Conservation (phyloP, 2,329 filamentous ascomycete genomes). For the Calonectria montana region DNA sequence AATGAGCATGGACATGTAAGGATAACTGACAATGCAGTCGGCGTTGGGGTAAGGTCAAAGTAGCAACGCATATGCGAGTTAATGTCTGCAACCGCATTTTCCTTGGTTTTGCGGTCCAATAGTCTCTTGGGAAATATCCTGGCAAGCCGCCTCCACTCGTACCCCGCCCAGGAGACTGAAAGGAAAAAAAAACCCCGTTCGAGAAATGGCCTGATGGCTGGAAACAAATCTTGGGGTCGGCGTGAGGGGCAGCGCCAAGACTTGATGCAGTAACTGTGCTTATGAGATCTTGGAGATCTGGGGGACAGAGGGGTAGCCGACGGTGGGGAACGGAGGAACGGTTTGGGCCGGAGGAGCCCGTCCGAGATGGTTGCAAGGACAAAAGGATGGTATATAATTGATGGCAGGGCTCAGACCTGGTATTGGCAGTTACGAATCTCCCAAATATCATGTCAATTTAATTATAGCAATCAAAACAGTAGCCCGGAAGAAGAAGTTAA, state of each 20-base stretch:
- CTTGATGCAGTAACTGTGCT: neutral
- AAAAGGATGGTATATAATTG: neutral
- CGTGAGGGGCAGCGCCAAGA: slow-evolving; percentile 25
- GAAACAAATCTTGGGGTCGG: slow-evolving; percentile 10
- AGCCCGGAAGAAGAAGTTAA: neutral
- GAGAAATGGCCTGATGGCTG: slow-evolving; percentile 11
- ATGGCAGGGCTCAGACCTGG: too few relatives aligned
- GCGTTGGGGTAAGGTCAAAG: slow-evolving; percentile 40
- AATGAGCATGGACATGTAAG: slow-evolving; percentile 84
- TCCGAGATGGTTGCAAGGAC: neutral
- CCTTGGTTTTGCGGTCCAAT: slow-evolving; percentile 1
- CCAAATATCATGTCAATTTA: neutral
- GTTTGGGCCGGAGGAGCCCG: neutral
- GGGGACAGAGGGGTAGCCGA: slow-evolving; percentile 20
- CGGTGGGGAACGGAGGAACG: slow-evolving; percentile 34
- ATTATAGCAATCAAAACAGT: neutral
- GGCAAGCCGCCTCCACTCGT: neutral
- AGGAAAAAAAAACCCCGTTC: neutral
- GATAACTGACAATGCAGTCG: slow-evolving; percentile 19
- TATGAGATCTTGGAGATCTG: slow-evolving; percentile 19
- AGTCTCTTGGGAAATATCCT: neutral
- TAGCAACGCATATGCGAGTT: slow-evolving; percentile 27
- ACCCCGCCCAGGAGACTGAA: neutral
- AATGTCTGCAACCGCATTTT: slow-evolving; percentile 21
- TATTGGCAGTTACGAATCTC: neutral